Evolutionary conservation across 2,329 filamentous ascomycete genomes (phyloP).

Genomic region (Paramyrothecium roridum): DNA sequence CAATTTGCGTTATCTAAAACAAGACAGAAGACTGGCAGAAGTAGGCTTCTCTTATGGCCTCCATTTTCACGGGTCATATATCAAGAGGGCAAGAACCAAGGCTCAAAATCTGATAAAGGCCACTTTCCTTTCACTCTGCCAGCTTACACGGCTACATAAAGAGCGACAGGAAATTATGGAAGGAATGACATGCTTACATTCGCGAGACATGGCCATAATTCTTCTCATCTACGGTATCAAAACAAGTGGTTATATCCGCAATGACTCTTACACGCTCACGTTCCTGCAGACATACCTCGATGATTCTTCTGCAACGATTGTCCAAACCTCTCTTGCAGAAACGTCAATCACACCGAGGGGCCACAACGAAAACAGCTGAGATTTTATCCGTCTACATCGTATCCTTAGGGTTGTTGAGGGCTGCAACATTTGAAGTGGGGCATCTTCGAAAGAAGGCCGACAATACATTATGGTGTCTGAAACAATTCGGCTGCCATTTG

Average conservation of each 20-base stretch:
- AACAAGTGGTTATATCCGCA: neutral
- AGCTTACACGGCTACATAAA: neutral
- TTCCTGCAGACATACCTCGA: neutral
- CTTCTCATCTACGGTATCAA: neutral
- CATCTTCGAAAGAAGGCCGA: neutral
- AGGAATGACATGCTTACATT: neutral
- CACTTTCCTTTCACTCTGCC: neutral
- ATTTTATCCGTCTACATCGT: neutral
- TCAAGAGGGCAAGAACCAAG: conserved; percentile 9
- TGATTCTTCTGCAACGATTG: neutral
- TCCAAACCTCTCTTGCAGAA: neutral
- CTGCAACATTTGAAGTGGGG: neutral
- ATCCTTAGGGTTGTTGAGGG: neutral
- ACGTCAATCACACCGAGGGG: neutral
- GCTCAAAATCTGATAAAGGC: neutral
- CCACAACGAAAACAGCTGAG: neutral
- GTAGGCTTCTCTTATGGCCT: conserved; percentile 8
- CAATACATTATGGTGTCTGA: neutral
- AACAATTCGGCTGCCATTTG: neutral
- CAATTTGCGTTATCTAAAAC: conserved; percentile 7
- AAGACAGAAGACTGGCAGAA: conserved; percentile 4
- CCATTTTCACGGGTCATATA: conserved; percentile 7
- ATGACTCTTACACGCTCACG: conserved; percentile 1
- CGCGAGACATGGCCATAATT: neutral
- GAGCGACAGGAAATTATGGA: conserved; percentile 7